phyloP scores from a whole-genome alignment of 352 stramenopile species.

The Globisporangium mamillatum region DNA sequence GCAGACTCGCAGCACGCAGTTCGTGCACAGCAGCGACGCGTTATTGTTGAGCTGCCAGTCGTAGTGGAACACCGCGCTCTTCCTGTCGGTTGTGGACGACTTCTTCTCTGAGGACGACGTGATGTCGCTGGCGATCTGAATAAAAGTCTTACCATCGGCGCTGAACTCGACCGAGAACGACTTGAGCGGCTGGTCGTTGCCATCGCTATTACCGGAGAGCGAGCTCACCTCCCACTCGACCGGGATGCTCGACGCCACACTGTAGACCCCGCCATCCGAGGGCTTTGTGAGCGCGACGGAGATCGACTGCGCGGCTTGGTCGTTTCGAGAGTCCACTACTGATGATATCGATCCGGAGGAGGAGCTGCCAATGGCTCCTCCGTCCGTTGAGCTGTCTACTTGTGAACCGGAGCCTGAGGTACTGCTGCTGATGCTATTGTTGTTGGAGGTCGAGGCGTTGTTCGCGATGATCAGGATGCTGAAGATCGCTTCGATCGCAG shows the following conservation, averaged over 20 bases:
- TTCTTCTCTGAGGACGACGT: background rate
- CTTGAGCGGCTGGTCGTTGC: slow-evolving; percentile 19
- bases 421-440: background rate
- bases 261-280: slow-evolving; percentile 40
- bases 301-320: slow-evolving; percentile 8
- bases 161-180: slow-evolving; percentile 50
- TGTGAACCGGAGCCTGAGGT: background rate
- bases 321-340: background rate
- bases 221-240: slow-evolving; percentile 41
- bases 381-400: background rate
- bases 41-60: slow-evolving; percentile 46
- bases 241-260: slow-evolving; percentile 33
- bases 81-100: slow-evolving; percentile 9
- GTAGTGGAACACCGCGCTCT: slow-evolving; percentile 28
- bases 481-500: slow-evolving; percentile 37
- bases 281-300: slow-evolving; percentile 40
- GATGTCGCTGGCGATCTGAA: slow-evolving; percentile 28
- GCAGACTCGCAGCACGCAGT: slow-evolving; percentile 49
- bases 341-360: background rate
- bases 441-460: slow-evolving; percentile 4
- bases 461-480: slow-evolving; percentile 30
- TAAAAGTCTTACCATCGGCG: slow-evolving; percentile 29
- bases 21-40: slow-evolving; percentile 35
- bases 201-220: slow-evolving; percentile 17
- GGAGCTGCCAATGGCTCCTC: background rate